Evolutionary conservation across 805 yeast genomes (phyloP).

Genomic region (Lachancea thermotolerans): DNA sequence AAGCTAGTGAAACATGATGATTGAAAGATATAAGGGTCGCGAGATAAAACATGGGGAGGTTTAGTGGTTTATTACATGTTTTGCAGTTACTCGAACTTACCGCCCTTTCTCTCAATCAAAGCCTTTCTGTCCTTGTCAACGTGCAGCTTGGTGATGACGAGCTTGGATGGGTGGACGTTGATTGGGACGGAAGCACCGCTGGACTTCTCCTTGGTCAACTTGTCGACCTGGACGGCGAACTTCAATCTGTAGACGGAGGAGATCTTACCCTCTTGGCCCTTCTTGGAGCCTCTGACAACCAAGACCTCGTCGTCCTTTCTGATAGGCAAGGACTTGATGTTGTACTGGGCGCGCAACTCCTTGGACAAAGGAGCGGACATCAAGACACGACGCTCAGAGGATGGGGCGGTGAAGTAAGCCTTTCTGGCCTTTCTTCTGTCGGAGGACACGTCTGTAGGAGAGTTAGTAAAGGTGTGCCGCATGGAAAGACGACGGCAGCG

Average conservation of each 20-base stretch:
- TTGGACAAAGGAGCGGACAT: conserved; percentile 98
- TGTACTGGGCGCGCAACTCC: conserved; percentile 97
- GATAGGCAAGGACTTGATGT: conserved; percentile 91
- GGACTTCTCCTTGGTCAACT: conserved; percentile 95
- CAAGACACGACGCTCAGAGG: conserved; percentile 87
- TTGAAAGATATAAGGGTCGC: conserved; percentile 5
- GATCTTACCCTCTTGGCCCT: conserved; percentile 98
- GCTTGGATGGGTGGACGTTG: conserved; percentile 97
- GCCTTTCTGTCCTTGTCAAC: conserved; percentile 99
- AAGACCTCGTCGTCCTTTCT: conserved; percentile 95
- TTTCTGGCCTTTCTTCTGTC: conserved; percentile 99
- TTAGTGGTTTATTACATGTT: conserved; percentile 16
- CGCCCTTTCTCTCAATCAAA: conserved; percentile 96
- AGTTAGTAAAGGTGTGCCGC: conserved; percentile 26
- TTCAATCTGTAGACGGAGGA: conserved; percentile 98
- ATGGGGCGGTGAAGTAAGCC: conserved; percentile 98
- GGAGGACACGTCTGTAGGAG: conserved; percentile 82
- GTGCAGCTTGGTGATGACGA: conserved; percentile 96
- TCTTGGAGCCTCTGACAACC: conserved; percentile 97
- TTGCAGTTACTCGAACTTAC: conserved; percentile 71
- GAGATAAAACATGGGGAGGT: not conserved
- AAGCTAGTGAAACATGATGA: conserved; percentile 10
- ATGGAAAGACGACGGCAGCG: not conserved
- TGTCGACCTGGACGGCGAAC: conserved; percentile 93
- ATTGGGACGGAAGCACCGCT: conserved; percentile 96